A percentile compares a stretch with the other conserved stretches of the same genome.
phyloP scores from a whole-genome alignment of 2,329 filamentous ascomycete species.

The Grosmannia serpens region DNA sequence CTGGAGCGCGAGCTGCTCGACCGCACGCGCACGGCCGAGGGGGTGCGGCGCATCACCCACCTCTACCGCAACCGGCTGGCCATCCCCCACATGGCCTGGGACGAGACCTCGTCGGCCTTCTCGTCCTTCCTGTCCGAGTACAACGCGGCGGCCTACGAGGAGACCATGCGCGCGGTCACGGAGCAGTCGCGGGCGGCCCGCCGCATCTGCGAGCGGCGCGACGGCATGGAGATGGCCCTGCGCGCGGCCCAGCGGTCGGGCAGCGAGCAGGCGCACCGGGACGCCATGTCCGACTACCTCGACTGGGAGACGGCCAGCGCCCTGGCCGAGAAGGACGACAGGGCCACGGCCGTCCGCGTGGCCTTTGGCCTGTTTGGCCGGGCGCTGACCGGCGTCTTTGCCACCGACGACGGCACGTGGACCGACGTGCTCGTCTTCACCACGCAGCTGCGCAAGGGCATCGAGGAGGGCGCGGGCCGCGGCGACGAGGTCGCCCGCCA shows the following conservation, averaged over 20 bases:
- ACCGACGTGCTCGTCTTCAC: conserved; percentile 73
- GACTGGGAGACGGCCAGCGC: conserved; percentile 67
- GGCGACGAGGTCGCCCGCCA: conserved; percentile 24
- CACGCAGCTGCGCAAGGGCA: conserved; percentile 31
- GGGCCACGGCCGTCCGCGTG: conserved; percentile 34
- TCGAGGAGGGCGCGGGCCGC: conserved; percentile 16
- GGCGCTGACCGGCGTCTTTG: conserved; percentile 58
- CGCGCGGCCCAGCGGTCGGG: conserved; percentile 43
- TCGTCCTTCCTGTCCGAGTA: conserved; percentile 65
- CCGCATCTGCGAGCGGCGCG: conserved; percentile 50
- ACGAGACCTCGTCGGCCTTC: conserved; percentile 62
- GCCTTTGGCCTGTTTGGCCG: conserved; percentile 65
- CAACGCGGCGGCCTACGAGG: conserved; percentile 59
- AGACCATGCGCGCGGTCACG: conserved; percentile 58
- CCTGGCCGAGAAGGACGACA: conserved; percentile 37
- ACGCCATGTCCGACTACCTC: conserved; percentile 56
- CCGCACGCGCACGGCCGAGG: conserved; percentile 39
- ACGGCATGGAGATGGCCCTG: conserved; percentile 56
- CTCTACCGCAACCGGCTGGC: conserved; percentile 60
- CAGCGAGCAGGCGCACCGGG: conserved; percentile 42
- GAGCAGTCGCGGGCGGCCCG: conserved; percentile 53
- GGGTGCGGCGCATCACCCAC: conserved; percentile 53
- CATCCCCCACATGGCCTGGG: conserved; percentile 64
- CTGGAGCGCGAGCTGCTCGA: conserved; percentile 58
- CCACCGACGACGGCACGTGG: conserved; percentile 67